Conservation (phyloP, 352 stramenopile genomes). For the Pythium brachiatum region DNA sequence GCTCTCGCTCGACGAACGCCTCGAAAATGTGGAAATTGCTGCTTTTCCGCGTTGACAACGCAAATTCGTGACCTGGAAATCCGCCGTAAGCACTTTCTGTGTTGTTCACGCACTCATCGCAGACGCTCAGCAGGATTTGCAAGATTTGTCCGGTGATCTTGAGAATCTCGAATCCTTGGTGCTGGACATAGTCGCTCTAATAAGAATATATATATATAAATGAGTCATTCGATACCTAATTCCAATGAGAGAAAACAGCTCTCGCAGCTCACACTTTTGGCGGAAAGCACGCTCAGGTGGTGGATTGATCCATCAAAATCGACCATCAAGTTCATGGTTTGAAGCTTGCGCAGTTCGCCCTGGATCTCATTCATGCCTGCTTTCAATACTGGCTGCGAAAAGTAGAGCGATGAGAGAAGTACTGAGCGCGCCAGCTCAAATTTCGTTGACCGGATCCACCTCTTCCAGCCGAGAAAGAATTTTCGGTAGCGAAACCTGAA, state of each 20-base stretch:
- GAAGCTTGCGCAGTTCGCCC: slow-evolving; percentile 29
- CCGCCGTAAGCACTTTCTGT: slow-evolving; percentile 34
- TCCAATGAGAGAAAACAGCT: background rate
- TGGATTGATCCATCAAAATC: slow-evolving; percentile 41
- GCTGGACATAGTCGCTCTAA: slow-evolving; percentile 16
- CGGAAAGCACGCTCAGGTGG: slow-evolving; percentile 32
- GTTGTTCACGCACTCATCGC: slow-evolving; percentile 35
- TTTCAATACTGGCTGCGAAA: slow-evolving; percentile 40
- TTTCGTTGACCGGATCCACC: slow-evolving; percentile 43
- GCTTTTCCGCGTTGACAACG: slow-evolving; percentile 51
- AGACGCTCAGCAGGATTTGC: slow-evolving; percentile 35
- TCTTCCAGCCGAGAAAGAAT: slow-evolving; percentile 56
- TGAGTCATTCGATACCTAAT: background rate
- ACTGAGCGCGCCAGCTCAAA: slow-evolving; percentile 40
- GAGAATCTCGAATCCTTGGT: slow-evolving; percentile 25
- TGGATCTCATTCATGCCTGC: slow-evolving; percentile 37
- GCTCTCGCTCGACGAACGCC: slow-evolving; percentile 45
- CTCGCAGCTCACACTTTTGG: slow-evolving; percentile 35
- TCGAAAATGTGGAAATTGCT: slow-evolving; percentile 65
- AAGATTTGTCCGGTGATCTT: slow-evolving; percentile 36
- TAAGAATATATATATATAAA: background rate
- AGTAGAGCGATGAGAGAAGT: slow-evolving; percentile 46
- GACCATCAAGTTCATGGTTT: slow-evolving; percentile 37
- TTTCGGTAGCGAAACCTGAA: slow-evolving; percentile 67
- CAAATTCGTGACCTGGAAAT: slow-evolving; percentile 54